Conservation (phyloP, 1,284 basidiomycete species). For the Rhodotorula sp. region DNA sequence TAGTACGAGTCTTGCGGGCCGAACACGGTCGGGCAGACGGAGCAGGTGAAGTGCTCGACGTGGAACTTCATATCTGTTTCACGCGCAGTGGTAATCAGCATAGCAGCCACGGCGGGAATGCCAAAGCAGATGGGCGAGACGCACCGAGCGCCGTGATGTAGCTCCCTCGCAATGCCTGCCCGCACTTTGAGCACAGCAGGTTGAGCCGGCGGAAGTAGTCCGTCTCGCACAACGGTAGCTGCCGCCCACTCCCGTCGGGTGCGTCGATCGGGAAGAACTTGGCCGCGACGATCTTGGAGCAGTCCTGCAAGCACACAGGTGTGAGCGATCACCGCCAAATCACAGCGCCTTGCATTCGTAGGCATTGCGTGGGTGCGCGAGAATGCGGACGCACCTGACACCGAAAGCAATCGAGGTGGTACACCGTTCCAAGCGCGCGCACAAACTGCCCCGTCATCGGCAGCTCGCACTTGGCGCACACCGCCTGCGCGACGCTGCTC, state of each 20-base stretch:
- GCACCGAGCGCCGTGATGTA: conserved; percentile 99
- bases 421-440: conserved; percentile 88
- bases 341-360: too few relatives aligned
- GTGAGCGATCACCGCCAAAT: too few relatives aligned
- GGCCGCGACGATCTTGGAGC: conserved; percentile 90
- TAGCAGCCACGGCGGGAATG: too few relatives aligned
- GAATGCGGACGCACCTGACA: conserved; percentile 69
- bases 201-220: conserved; percentile 97
- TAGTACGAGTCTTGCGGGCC: conserved; percentile 99
- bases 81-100: too few relatives aligned
- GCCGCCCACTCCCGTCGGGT: conserved; percentile 64
- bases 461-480: conserved; percentile 44
- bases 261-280: conserved; percentile 98
- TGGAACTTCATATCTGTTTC: conserved; percentile 97
- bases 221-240: conserved; percentile 91
- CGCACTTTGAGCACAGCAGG: conserved; percentile 95
- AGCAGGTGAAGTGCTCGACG: conserved; percentile 99
- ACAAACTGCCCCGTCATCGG: conserved; percentile 71
- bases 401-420: conserved; percentile 94
- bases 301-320: conserved; percentile 66
- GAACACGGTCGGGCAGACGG: conserved; percentile 91
- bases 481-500: conserved; percentile 1
- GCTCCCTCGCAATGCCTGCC: conserved; percentile 88
- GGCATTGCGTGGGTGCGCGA: too few relatives aligned
- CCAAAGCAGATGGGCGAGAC: conserved; percentile 52